phyloP scores from a whole-genome alignment of 2,329 filamentous ascomycete species.

The Daldinia sp. region DNA sequence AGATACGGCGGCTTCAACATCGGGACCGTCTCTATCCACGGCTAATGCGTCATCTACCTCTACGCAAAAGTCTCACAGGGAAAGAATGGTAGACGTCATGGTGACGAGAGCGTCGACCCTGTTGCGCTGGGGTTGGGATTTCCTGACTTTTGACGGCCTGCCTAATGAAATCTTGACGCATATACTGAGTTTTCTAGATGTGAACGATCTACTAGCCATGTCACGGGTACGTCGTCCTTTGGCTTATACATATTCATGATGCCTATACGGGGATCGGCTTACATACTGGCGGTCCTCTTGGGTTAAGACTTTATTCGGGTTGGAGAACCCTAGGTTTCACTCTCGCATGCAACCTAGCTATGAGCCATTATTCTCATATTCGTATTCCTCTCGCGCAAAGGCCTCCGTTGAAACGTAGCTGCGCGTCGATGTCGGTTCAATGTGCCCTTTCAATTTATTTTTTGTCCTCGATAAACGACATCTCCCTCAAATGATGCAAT shows the following conservation, averaged over 20 bases:
- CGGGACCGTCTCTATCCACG: slow-evolving; percentile 30
- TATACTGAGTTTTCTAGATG: slow-evolving; percentile 68
- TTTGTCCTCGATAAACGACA: slow-evolving; percentile 19
- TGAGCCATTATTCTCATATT: slow-evolving; percentile 34
- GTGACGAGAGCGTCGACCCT: slow-evolving; percentile 35
- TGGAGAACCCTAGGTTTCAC: slow-evolving; percentile 26
- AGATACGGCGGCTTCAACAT: slow-evolving; percentile 27
- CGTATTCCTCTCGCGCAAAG: slow-evolving; percentile 23
- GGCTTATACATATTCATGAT: slow-evolving; percentile 24
- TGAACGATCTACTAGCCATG: slow-evolving; percentile 66
- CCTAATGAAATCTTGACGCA: slow-evolving; percentile 69
- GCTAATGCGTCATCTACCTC: slow-evolving; percentile 30
- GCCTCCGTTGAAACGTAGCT: slow-evolving; percentile 22
- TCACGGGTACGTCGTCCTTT: slow-evolving; percentile 64
- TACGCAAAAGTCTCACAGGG: slow-evolving; percentile 32
- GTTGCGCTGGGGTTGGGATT: slow-evolving; percentile 45
- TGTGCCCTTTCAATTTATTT: slow-evolving; percentile 15
- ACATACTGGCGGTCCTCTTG: not conserved
- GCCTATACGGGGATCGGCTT: slow-evolving; percentile 19
- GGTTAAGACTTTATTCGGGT: slow-evolving; percentile 26
- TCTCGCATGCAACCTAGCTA: slow-evolving; percentile 28
- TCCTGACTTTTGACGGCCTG: slow-evolving; percentile 55
- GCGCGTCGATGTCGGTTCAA: slow-evolving; percentile 31
- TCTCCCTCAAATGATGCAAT: slow-evolving; percentile 16
- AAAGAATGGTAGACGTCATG: slow-evolving; percentile 38